Base-by-base conservation (phyloP, 164 flowering plant species). In the Amborella trichopoda region DNA sequence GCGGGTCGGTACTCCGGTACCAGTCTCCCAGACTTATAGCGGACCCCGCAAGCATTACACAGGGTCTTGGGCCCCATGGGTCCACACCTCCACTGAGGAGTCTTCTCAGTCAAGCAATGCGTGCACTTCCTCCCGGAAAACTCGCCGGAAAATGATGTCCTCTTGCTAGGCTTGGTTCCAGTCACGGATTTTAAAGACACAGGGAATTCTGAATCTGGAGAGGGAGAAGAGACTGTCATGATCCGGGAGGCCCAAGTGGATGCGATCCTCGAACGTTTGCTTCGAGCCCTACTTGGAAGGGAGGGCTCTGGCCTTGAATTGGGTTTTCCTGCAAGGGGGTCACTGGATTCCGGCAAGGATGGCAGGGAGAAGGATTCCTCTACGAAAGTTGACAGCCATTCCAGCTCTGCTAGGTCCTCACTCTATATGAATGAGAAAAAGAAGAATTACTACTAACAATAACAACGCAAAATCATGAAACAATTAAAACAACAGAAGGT, bases 1-100 rank as follows among this genome's bases (percentile, higher is more conserved):
- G 78, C 80, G 4, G 84, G 84, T 12, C 84, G 50, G 55, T 78
- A 78, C 48, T 78, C 80, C 19, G 84, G 84, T 6, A 78, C 84
- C 1, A 78, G 74, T 27, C 84, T 61, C 1, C 84, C 84, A 16
- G 84, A 78, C 56, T 78, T 78, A 70, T 62, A 75, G 5, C 84
- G 64, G 18, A 78, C 82, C 8, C 82, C 82, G 21, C 82, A 76
- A 20, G 82, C 82, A 60, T 76, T 76, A 55, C 82, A 76, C 13
- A 68, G 71, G 26, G 80, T 75, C 54, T 78, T 78, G 5, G 84
- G 80, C 14, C 84, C 84, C 55, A 70, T 43, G 2, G 84, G 84
- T 0, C 84, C 84, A 26, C 74, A 67, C n/a, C 84, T 42, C 84
- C 84, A 78, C 62, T 78, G 80, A 24, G 83, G 83, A 23, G 83